These are phyloP conservation scores for Fraxinus platypoda DNA, from an alignment of 305 asterid species.

Conservation along the genomic window DNA sequence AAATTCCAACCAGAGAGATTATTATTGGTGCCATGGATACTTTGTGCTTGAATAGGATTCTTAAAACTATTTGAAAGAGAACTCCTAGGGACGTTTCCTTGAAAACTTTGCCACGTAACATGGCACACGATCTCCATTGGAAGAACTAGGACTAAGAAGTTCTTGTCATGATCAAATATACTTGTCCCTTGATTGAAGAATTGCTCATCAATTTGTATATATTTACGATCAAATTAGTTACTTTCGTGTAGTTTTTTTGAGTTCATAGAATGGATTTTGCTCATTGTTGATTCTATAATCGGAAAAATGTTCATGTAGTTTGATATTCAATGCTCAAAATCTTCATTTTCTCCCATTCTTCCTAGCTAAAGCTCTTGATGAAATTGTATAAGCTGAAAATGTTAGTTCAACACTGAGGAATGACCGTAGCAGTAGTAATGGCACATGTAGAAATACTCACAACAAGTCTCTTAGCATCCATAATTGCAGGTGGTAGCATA, in stretches of 20 bases:
- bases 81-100: background rate
- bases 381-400: background rate
- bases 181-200: background rate
- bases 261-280: background rate
- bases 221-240: background rate
- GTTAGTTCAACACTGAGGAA: background rate
- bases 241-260: background rate
- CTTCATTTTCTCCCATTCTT: background rate
- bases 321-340: constrained; percentile 1
- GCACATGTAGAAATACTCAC: background rate
- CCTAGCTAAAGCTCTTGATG: background rate
- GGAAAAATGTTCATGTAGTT: background rate
- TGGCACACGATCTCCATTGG: background rate
- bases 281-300: background rate
- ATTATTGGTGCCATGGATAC: constrained; percentile 2
- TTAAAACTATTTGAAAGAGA: constrained; percentile 4
- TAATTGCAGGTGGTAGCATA: background rate
- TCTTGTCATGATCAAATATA: background rate
- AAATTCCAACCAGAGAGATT: background rate
- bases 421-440: background rate
- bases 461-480: background rate
- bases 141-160: background rate
- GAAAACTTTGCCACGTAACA: background rate
- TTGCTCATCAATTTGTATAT: background rate
- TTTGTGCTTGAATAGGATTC: background rate